Evolutionary conservation across 805 yeast species (phyloP), one percentile per base, ranked within the genome.

Genomic region (Phaffomyces thermotolerans): DNA sequence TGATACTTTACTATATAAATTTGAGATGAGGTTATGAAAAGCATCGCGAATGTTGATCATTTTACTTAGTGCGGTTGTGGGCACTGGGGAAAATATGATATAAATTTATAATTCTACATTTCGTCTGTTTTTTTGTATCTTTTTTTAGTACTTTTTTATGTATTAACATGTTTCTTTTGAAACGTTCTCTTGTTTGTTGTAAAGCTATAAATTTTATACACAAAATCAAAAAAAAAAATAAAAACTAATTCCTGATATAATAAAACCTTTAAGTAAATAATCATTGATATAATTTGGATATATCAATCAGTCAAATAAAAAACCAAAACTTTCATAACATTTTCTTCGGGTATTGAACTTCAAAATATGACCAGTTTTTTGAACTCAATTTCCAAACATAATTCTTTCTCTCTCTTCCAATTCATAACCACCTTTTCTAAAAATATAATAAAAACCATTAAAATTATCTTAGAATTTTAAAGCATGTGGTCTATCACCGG

Each of bases 401-500:
- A 17, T 31, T 23, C 25, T 14, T 5, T 14, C 30, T n/a, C 15
- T 34, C 10, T 14, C n/a, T 24, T 35, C 22, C 22, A 9, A 20
- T 6, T 12, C 14, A 31, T 14, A 34, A 27, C 15, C 12, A 17
- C 15, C 22, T 38, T 30, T 31, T 20, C 17, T 17, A 38, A n/a
- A 33, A 27, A 24, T 31, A 33, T 15, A 22, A 6, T 7, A 32
- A 22, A 17, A 20, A 24, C 12, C 17, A 9, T 13, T 14, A 9
- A 27, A 20, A 25, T 17, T 30, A 36, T 53, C 62, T 84, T 89
- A 91, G 75, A 93, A 91, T 79, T 86, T 88, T 84, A 93, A 86
- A 71, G 85, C 81, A 75, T 91, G 98, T 67, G 98, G 99, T 74
- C 77, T 88, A 81, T 91, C 99, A 74, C 98, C 98, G 75, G 78